These are phyloP conservation scores for Yamadazyma mexicana DNA, from an alignment of 1,139 yeast genomes.

Conservation along the genomic window DNA sequence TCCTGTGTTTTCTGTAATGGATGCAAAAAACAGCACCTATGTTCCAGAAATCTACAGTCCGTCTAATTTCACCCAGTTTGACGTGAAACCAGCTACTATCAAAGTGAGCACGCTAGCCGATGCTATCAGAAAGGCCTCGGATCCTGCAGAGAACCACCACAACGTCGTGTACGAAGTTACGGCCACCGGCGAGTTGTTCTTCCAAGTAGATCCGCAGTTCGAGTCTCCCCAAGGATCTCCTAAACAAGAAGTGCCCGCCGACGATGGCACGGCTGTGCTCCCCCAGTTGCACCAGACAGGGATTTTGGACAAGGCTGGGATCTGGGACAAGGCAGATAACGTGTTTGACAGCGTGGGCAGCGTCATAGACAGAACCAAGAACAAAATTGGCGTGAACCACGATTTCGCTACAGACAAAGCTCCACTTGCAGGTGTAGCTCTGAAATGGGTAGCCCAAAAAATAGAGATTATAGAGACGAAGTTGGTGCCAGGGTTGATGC, in stretches of 20 bases:
- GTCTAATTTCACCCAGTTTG: too few species aligned
- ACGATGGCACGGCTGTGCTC: slow-evolving; percentile 5
- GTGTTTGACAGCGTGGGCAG: slow-evolving; percentile 3
- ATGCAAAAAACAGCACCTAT: slow-evolving; percentile 6
- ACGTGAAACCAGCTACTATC: background rate
- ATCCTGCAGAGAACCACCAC: background rate
- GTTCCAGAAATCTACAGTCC: background rate
- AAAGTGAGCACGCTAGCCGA: slow-evolving; percentile 7
- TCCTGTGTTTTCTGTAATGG: too few species aligned
- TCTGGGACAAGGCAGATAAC: background rate
- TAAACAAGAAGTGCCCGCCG: slow-evolving; percentile 2
- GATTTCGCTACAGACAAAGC: slow-evolving; percentile 1
- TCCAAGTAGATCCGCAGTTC: slow-evolving; percentile 3
- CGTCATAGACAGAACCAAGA: slow-evolving; percentile 4
- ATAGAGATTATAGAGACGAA: slow-evolving; percentile 6
- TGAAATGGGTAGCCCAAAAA: slow-evolving; percentile 11
- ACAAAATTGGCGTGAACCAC: background rate
- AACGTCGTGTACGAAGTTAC: slow-evolving; percentile 8
- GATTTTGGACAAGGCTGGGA: slow-evolving; percentile 4
- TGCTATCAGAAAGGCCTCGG: slow-evolving; percentile 5
- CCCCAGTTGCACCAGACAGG: slow-evolving; percentile 1
- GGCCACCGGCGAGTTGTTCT: slow-evolving; percentile 12
- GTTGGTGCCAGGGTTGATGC: slow-evolving; percentile 10
- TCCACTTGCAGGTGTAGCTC: background rate
- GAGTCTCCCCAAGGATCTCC: background rate